phyloP scores from a whole-genome alignment of 139 green algal genomes.

The Dunaliella sp. region DNA sequence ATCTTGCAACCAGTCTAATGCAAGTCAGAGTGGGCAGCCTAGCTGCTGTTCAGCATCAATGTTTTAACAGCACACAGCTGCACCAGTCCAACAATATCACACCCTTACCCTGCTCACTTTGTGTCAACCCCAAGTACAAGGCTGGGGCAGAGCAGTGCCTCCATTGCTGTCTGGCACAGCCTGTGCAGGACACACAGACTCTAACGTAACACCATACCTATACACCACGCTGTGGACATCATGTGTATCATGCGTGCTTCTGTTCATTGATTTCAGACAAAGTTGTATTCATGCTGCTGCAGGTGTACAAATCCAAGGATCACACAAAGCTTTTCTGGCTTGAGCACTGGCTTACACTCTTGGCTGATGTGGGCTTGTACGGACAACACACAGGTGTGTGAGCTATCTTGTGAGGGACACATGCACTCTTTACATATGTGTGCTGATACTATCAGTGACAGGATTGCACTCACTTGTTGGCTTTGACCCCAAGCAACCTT shows the following conservation, averaged over 20 bases:
- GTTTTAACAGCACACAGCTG: too few relatives aligned
- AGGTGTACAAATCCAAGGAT: slow-evolving; percentile 38
- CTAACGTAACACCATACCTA: too few relatives aligned
- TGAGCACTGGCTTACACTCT: slow-evolving; percentile 44
- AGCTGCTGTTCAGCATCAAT: too few relatives aligned
- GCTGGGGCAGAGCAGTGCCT: not conserved
- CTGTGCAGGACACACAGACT: too few relatives aligned
- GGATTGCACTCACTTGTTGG: not conserved
- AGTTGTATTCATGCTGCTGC: not conserved
- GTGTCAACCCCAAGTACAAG: not conserved
- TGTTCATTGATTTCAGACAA: not conserved
- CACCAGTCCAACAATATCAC: too few relatives aligned
- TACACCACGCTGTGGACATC: too few relatives aligned
- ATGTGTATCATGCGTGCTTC: not conserved
- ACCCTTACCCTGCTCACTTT: too few relatives aligned
- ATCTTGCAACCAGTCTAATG: too few relatives aligned
- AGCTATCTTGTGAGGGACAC: too few relatives aligned
- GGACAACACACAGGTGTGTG: slow-evolving; percentile 3
- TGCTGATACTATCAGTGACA: not conserved
- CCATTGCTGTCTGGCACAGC: not conserved
- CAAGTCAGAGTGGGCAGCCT: too few relatives aligned
- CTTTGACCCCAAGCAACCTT: too few relatives aligned
- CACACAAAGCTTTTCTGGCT: slow-evolving; percentile 47
- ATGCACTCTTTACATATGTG: not conserved
- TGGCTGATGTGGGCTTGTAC: slow-evolving; percentile 38